These are phyloP conservation scores for Ceriops zippeliana DNA, from an alignment of 345 rosid genomes.

Conservation along the genomic window DNA sequence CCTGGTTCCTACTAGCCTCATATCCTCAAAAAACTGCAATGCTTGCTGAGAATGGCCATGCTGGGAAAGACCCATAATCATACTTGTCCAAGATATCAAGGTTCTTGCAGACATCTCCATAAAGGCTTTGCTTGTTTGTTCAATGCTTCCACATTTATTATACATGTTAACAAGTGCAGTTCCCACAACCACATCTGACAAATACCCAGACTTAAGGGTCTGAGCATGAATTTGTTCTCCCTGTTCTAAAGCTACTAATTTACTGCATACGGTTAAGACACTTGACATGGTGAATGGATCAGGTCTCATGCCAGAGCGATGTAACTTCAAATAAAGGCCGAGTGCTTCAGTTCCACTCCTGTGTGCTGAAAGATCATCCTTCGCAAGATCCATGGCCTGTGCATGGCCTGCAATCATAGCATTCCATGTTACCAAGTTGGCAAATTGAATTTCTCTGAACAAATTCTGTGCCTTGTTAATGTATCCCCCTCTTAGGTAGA, in stretches of 20 bases:
- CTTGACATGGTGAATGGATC: constrained; percentile 57
- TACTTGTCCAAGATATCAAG: constrained; percentile 56
- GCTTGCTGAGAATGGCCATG: constrained; percentile 44
- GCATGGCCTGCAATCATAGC: constrained; percentile 57
- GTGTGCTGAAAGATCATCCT: constrained; percentile 36
- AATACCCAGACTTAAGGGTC: constrained; percentile 39
- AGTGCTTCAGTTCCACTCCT: constrained; percentile 45
- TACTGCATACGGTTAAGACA: constrained; percentile 42
- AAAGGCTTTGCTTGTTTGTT: constrained; percentile 44
- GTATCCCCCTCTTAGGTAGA: constrained; percentile 48
- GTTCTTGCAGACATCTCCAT: constrained; percentile 49
- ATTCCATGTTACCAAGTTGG: constrained; percentile 54
- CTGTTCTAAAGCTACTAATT: constrained; percentile 37
- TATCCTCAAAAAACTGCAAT: constrained; percentile 57
- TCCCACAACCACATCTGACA: constrained; percentile 46
- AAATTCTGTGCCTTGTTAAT: constrained; percentile 36
- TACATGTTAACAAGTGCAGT: constrained; percentile 59
- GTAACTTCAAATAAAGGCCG: constrained; percentile 31
- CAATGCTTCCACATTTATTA: constrained; percentile 51
- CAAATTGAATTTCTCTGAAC: constrained; percentile 27
- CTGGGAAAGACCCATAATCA: constrained; percentile 46
- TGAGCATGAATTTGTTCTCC: constrained; percentile 61
- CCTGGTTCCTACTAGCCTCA: constrained; percentile 43
- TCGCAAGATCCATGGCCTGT: constrained; percentile 41
- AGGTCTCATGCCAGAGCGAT: constrained; percentile 36